Base-by-base conservation (phyloP, 495 filamentous ascomycete genomes). In the Talaromyces liani region DNA sequence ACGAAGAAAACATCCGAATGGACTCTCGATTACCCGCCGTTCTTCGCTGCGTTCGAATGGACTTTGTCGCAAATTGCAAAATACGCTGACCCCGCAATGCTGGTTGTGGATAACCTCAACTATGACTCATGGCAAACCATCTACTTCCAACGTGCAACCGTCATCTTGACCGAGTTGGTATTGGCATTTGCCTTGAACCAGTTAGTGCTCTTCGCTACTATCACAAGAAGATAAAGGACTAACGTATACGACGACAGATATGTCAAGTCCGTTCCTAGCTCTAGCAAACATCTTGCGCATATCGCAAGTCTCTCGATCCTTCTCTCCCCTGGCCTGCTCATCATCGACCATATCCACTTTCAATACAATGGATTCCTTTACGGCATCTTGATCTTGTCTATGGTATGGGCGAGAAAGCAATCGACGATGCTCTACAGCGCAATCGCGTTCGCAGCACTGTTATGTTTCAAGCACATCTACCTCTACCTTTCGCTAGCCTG, bases 331-430 rank as follows among this genome's bases (percentile, higher is more conserved):
- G 94, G 93, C 31, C 84, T 98, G 10, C 80, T 98, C 55, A 96
- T 98, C 69, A 97, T 98, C 73, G 94, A 98, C 70, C 94, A 98
- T 72, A 95, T 98, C 65, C 94, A 98, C 72, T 98, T 98, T 75
- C 94, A 98, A 77, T 98, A 98, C 79, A 98, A 98, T 75, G 94
- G 94, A 59, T 92, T 92, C 75, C 83, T 98, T 71, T 98, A 97
- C 69, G 94, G 94, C 16, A 77, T 98, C 36, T 75, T 98, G 45
- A 83, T 97, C 24, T 77, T 92, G 34, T 97, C 93, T 0, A 79
- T 98, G 29, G 89, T 95, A 0, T 73, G 92, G 62, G 91, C 91
- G 2, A 87, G 91, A 41, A 87, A 89, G 60, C 85, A 83, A 65
- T 90, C 90, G 4, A 90, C 88, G 0, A 79, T 93, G 12, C 85